Conservation (phyloP, 495 filamentous ascomycete species). For the Penicillium paxilli region DNA sequence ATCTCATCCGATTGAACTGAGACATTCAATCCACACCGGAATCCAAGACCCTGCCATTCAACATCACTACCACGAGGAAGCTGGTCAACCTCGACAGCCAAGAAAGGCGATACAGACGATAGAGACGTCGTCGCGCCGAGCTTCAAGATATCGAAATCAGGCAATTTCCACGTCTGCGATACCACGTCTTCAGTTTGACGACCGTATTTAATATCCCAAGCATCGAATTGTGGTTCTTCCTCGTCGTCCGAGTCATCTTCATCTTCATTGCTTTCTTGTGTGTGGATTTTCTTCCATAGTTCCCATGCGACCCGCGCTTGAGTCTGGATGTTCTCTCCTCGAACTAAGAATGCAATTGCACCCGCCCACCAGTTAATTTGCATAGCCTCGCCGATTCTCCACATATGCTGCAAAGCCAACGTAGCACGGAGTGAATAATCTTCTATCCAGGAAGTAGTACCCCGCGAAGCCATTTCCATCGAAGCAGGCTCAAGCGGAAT, state of each 20-base stretch:
- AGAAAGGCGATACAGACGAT: constrained; percentile 56
- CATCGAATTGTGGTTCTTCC: constrained; percentile 54
- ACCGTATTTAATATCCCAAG: constrained; percentile 71
- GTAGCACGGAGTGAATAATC: constrained; percentile 50
- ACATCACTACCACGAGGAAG: constrained; percentile 67
- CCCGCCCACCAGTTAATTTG: constrained; percentile 71
- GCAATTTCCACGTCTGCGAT: constrained; percentile 18
- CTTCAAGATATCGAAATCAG: constrained; percentile 29
- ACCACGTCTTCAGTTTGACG: constrained; percentile 25
- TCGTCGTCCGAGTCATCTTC: constrained; percentile 38
- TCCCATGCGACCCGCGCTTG: constrained; percentile 46
- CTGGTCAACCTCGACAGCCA: constrained; percentile 69
- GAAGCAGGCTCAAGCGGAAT: constrained; percentile 82
- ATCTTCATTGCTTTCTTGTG: constrained; percentile 1
- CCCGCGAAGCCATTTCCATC: constrained; percentile 57
- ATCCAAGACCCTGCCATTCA: constrained; percentile 68
- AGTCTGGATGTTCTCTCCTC: constrained; percentile 22
- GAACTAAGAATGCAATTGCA: constrained; percentile 68
- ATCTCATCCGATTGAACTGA: constrained; percentile 15
- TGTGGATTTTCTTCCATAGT: constrained; percentile 55
- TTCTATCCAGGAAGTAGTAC: constrained; percentile 20
- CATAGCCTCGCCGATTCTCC: constrained; percentile 74
- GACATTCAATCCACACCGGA: constrained; percentile 29
- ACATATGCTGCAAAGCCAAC: constrained; percentile 85
- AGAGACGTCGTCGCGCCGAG: constrained; percentile 12